A percentile compares a stretch with the other conserved stretches of the same genome.
phyloP scores from a whole-genome alignment of 2,329 filamentous ascomycete species.

The Fusarium robinianum region DNA sequence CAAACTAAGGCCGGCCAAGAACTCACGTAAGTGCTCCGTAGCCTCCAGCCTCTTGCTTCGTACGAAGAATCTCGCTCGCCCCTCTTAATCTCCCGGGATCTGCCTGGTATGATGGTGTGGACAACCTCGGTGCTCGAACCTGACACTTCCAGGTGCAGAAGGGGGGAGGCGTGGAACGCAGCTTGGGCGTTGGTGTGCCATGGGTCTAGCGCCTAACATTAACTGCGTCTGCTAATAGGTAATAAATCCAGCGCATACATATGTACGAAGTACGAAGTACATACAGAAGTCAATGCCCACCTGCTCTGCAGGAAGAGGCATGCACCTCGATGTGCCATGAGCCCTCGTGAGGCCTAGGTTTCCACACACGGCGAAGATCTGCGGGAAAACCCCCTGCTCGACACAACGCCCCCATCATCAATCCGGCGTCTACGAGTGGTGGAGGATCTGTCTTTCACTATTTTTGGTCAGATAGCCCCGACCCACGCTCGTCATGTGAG shows the following conservation, averaged over 20 bases:
- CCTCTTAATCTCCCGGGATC: slow-evolving; percentile 24
- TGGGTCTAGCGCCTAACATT: slow-evolving; percentile 16
- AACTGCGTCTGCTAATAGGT: no score
- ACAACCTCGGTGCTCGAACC: slow-evolving; percentile 11
- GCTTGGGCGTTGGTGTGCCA: slow-evolving; percentile 20
- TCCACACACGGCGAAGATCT: slow-evolving; percentile 14
- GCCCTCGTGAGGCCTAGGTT: not conserved
- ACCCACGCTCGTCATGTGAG: slow-evolving; percentile 12
- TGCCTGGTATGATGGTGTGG: slow-evolving; percentile 26
- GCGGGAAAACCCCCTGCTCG: not conserved
- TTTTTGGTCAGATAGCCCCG: slow-evolving; percentile 18
- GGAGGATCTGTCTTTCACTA: slow-evolving; percentile 11
- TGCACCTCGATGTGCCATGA: no score
- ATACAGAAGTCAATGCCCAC: no score
- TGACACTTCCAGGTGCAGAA: slow-evolving; percentile 24
- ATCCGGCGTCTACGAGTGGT: slow-evolving; percentile 9
- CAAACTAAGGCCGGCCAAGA: no score
- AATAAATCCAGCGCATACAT: no score
- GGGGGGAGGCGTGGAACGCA: slow-evolving; percentile 16
- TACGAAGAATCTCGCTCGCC: no score
- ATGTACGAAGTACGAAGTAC: no score
- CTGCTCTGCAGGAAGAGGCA: no score
- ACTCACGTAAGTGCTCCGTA: not conserved
- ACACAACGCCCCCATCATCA: slow-evolving; percentile 17
- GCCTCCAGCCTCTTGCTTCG: slow-evolving; percentile 19